phyloP scores from a whole-genome alignment of 164 flowering plant genomes.

The Magnolia officinalis region DNA sequence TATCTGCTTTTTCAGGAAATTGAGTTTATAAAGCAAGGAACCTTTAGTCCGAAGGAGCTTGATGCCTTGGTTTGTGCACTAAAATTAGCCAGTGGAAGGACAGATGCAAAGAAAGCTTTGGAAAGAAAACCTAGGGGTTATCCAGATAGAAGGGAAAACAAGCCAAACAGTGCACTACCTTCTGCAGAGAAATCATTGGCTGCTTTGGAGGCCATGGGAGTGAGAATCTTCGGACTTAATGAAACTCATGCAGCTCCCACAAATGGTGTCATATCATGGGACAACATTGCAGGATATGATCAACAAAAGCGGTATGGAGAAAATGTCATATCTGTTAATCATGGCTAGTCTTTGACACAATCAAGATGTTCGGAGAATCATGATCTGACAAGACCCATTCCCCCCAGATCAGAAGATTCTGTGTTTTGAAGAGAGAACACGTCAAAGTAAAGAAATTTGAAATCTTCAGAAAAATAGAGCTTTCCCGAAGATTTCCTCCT shows the following conservation, averaged over 20 bases:
- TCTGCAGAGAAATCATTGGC: slow-evolving; percentile 54
- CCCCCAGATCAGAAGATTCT: too few relatives aligned
- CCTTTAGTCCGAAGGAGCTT: slow-evolving; percentile 67
- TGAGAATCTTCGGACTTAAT: slow-evolving; percentile 73
- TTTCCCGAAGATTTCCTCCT: too few relatives aligned
- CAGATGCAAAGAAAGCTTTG: slow-evolving; percentile 25
- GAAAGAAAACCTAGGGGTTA: slow-evolving; percentile 41
- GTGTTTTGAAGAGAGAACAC: too few relatives aligned
- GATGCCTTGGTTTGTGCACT: slow-evolving; percentile 75
- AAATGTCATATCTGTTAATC: not conserved
- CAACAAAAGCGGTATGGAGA: slow-evolving; percentile 76
- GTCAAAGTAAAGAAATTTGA: too few relatives aligned
- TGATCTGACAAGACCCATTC: too few relatives aligned
- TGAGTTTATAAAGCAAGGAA: slow-evolving; percentile 84
- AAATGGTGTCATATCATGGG: slow-evolving; percentile 66
- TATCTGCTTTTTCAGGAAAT: slow-evolving; percentile 58
- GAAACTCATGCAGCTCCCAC: slow-evolving; percentile 27
- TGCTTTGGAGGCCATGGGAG: slow-evolving; percentile 79
- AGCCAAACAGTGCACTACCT: slow-evolving; percentile 29
- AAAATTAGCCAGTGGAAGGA: slow-evolving; percentile 53
- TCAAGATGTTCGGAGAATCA: not conserved
- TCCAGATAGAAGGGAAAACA: slow-evolving; percentile 19
- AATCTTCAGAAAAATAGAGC: too few relatives aligned
- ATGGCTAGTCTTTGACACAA: not conserved
- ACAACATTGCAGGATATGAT: slow-evolving; percentile 88